phyloP scores from a whole-genome alignment of 2,329 filamentous ascomycete species.

The Colletotrichum lupini region DNA sequence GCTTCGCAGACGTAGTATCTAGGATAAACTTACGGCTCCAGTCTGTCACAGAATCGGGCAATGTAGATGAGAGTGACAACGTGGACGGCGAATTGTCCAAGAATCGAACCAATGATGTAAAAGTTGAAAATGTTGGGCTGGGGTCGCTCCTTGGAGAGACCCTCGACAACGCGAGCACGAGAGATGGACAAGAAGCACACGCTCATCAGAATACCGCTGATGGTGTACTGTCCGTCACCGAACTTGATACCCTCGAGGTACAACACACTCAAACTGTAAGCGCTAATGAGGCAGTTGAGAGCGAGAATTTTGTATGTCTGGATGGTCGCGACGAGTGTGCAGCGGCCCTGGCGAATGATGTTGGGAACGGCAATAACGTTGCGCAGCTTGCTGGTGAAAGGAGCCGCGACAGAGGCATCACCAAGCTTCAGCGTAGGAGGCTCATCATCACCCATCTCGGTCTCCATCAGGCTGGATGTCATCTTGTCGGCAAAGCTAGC shows the following conservation, averaged over 20 bases:
- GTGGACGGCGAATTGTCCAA: slow-evolving; percentile 97
- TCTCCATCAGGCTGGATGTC: slow-evolving; percentile 88
- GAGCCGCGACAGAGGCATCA: slow-evolving; percentile 95
- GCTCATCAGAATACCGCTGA: slow-evolving; percentile 99
- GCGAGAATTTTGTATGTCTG: slow-evolving; percentile 99
- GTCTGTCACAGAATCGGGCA: slow-evolving; percentile 84
- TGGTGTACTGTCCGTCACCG: slow-evolving; percentile 96
- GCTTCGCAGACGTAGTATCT: neutral
- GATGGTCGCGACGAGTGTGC: slow-evolving; percentile 96
- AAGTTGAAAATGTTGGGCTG: slow-evolving; percentile 99
- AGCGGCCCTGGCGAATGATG: slow-evolving; percentile 97
- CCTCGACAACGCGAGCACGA: slow-evolving; percentile 95
- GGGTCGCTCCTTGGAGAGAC: slow-evolving; percentile 93
- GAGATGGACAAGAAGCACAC: slow-evolving; percentile 99
- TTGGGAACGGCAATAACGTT: slow-evolving; percentile 98
- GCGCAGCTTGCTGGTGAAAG: slow-evolving; percentile 96
- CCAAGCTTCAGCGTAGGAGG: slow-evolving; percentile 96
- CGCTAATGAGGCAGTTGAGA: slow-evolving; percentile 96
- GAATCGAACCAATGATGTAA: slow-evolving; percentile 97
- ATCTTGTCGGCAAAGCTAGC: slow-evolving; percentile 87
- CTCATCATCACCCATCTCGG: slow-evolving; percentile 87
- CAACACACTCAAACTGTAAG: slow-evolving; percentile 94
- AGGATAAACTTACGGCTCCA: slow-evolving; percentile 79
- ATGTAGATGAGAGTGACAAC: slow-evolving; percentile 95
- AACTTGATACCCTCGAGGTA: slow-evolving; percentile 99